phyloP scores from a whole-genome alignment of 805 yeast species.

The Ogataea sp. region DNA sequence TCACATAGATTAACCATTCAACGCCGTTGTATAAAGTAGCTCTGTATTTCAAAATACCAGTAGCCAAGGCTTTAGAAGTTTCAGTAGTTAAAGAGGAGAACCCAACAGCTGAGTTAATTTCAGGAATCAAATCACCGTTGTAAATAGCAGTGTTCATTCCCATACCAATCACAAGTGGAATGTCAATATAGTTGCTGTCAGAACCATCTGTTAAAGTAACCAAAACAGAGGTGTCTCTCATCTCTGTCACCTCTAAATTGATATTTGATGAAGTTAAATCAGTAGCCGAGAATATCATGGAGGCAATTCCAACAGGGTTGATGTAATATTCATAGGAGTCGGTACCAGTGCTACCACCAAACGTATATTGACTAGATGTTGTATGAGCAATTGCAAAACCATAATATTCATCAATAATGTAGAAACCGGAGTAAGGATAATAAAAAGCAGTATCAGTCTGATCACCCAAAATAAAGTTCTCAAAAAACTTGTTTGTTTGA shows the following conservation, averaged over 20 bases:
- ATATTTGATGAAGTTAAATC: conserved; percentile 32
- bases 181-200: conserved; percentile 29
- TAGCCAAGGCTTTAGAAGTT: conserved; percentile 17
- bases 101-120: conserved; percentile 39
- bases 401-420: conserved; percentile 29
- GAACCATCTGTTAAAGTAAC: conserved; percentile 31
- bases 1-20: conserved; percentile 46
- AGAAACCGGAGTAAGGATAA: conserved; percentile 60
- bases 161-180: conserved; percentile 54
- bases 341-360: conserved; percentile 37
- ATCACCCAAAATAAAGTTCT: conserved; percentile 49
- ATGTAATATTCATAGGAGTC: conserved; percentile 37
- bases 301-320: conserved; percentile 50
- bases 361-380: conserved; percentile 31
- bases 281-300: conserved; percentile 47
- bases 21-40: conserved; percentile 31
- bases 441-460: conserved; percentile 51
- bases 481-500: conserved; percentile 73
- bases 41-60: conserved; percentile 29
- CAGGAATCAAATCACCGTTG: conserved; percentile 38
- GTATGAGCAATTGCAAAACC: conserved; percentile 63
- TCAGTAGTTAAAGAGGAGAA: conserved; percentile 30
- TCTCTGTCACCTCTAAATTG: conserved; percentile 33
- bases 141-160: conserved; percentile 48
- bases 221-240: conserved; percentile 43